phyloP scores from a whole-genome alignment of 2,329 filamentous ascomycete species.

The Aspergillus novoparasiticus region DNA sequence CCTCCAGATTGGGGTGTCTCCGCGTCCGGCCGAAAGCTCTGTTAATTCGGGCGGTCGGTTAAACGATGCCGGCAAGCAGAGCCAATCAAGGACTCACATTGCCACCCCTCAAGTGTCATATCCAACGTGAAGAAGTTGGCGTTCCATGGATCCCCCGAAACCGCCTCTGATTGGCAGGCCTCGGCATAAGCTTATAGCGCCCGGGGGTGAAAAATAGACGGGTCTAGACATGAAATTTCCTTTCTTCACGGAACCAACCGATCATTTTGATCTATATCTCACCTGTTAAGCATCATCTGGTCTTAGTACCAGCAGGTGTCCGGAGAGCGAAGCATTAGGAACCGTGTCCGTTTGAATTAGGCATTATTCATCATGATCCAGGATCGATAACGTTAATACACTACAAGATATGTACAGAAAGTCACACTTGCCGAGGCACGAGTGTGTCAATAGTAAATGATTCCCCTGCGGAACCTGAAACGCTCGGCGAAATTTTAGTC shows the following conservation, averaged over 20 bases:
- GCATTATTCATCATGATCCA: background rate
- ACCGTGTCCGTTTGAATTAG: background rate
- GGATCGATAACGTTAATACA: background rate
- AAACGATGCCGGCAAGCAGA: background rate
- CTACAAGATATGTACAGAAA: background rate
- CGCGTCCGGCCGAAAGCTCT: background rate
- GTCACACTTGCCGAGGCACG: background rate
- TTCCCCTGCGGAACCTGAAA: too few species aligned
- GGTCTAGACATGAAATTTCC: background rate
- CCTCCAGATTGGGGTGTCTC: background rate
- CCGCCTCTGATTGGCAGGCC: background rate
- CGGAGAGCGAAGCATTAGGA: background rate
- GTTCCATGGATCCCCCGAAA: background rate
- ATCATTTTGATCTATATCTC: background rate
- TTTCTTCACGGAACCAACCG: background rate
- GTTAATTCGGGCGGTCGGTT: background rate
- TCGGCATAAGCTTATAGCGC: conserved; percentile 2
- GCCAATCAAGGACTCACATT: background rate
- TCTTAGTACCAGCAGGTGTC: background rate
- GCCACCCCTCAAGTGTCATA: background rate
- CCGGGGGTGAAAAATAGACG: background rate
- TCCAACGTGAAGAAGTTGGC: background rate
- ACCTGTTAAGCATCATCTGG: background rate
- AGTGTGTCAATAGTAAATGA: background rate
- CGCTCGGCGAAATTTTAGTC: background rate